Conservation (phyloP, 768 basidiomycete genomes). For the Tricholoma flavovirens region DNA sequence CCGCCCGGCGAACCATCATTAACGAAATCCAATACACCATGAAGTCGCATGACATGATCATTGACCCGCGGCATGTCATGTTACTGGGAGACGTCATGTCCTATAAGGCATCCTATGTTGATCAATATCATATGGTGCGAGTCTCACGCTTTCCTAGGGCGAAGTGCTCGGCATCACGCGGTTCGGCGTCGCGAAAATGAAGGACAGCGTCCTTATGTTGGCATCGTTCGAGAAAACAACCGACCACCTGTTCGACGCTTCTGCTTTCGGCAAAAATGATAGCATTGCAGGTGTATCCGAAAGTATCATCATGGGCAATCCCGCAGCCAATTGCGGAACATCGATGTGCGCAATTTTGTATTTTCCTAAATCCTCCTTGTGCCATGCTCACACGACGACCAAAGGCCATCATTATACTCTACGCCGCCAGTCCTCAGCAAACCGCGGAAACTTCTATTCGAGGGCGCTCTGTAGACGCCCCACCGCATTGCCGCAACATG, state of each 20-base stretch:
- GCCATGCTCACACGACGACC: slow-evolving; percentile 4
- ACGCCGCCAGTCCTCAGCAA: slow-evolving; percentile 40
- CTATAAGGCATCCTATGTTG: slow-evolving; percentile 67
- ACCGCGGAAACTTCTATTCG: slow-evolving; percentile 46
- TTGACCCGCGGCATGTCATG: slow-evolving; percentile 98
- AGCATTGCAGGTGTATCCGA: slow-evolving; percentile 95
- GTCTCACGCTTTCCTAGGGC: slow-evolving; percentile 46
- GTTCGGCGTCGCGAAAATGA: slow-evolving; percentile 99
- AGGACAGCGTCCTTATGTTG: slow-evolving; percentile 97
- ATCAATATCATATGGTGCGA: background rate
- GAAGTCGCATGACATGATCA: slow-evolving; percentile 95
- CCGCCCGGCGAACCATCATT: slow-evolving; percentile 89
- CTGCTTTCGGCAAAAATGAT: slow-evolving; percentile 94
- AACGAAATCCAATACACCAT: slow-evolving; percentile 98
- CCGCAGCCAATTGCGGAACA: slow-evolving; percentile 90
- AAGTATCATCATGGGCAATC: slow-evolving; percentile 99
- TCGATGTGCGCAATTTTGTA: slow-evolving; percentile 59
- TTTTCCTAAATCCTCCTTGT: background rate
- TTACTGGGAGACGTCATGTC: slow-evolving; percentile 97
- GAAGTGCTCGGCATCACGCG: slow-evolving; percentile 98
- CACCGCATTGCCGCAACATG: background rate
- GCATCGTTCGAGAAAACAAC: slow-evolving; percentile 99
- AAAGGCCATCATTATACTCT: slow-evolving; percentile 47
- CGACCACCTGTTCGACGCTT: slow-evolving; percentile 97
- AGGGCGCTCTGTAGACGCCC: slow-evolving; percentile 33